These are phyloP conservation scores for Seminavis robusta DNA, from an alignment of 108 stramenopile genomes.

Conservation along the genomic window DNA sequence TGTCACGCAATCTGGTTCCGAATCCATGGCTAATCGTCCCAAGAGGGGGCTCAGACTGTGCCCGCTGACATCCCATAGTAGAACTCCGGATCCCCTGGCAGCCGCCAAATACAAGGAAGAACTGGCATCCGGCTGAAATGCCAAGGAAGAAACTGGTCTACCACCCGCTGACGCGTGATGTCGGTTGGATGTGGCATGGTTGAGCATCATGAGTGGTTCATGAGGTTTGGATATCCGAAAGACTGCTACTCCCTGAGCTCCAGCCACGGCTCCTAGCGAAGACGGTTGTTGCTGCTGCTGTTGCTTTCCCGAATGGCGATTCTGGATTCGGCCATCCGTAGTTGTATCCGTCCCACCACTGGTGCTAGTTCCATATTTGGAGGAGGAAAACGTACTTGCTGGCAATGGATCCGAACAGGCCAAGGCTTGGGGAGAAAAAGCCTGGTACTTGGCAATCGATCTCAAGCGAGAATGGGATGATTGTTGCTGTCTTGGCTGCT, in stretches of 20 bases:
- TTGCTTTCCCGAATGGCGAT: not conserved
- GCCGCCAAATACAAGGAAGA: conserved; percentile 50
- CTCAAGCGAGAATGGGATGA: conserved; percentile 28
- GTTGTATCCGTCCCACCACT: no score
- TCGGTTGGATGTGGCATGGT: conserved; percentile 24
- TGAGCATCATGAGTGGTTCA: conserved; percentile 36
- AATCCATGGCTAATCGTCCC: conserved; percentile 49
- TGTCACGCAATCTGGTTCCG: conserved; percentile 11
- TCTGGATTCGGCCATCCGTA: no score
- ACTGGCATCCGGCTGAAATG: conserved; percentile 19
- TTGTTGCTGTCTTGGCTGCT: no score
- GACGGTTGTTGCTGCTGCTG: not conserved
- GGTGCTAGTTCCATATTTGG: no score
- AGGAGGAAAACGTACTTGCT: no score
- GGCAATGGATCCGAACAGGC: conserved; percentile 25
- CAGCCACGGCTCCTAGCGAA: conserved; percentile 40
- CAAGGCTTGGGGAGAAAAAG: conserved; percentile 38
- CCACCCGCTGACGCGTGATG: conserved; percentile 2
- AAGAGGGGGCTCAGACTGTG: conserved; percentile 62
- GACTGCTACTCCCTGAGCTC: conserved; percentile 39
- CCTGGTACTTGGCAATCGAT: conserved; percentile 31
- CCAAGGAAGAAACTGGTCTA: conserved; percentile 21
- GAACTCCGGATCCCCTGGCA: conserved; percentile 54
- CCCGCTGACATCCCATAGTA: conserved; percentile 80
- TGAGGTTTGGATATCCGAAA: conserved; percentile 36